Conservation (phyloP, 2,329 filamentous ascomycete species). For the Pseudogymnoascus sp. region DNA sequence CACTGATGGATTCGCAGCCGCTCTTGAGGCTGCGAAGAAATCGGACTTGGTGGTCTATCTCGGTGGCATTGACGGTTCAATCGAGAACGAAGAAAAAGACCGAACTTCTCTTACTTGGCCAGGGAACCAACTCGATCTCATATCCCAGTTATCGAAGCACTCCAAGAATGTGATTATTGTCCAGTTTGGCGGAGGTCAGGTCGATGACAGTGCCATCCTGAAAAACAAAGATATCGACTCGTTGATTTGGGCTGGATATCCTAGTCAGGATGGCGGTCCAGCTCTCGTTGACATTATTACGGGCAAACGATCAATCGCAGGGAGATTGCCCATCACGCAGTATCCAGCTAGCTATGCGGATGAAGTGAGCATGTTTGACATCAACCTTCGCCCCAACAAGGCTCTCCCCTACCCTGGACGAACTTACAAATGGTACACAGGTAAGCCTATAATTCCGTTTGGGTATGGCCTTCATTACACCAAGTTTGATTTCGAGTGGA, state of each 20-base stretch:
- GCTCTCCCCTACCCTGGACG: constrained; percentile 30
- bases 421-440: constrained; percentile 52
- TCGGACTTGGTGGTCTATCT: constrained; percentile 47
- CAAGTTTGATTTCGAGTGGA: constrained; percentile 33
- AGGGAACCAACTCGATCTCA: constrained; percentile 41
- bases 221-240: constrained; percentile 40
- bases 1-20: constrained; percentile 22
- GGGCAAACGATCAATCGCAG: constrained; percentile 43
- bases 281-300: constrained; percentile 47
- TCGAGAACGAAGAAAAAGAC: constrained; percentile 45
- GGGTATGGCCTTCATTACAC: constrained; percentile 53
- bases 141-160: constrained; percentile 37
- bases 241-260: constrained; percentile 51
- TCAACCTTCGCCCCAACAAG: constrained; percentile 42
- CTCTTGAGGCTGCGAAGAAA: constrained; percentile 32
- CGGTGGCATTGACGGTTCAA: constrained; percentile 45
- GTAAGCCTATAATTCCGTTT: constrained; percentile 42
- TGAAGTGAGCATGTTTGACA: constrained; percentile 45
- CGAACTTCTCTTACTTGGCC: constrained; percentile 44
- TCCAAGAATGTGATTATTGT: constrained; percentile 44
- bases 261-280: constrained; percentile 50
- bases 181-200: constrained; percentile 39
- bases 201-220: constrained; percentile 44
- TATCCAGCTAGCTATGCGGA: constrained; percentile 45
- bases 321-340: constrained; percentile 46